Evolutionary conservation across 768 basidiomycete species (phyloP).

Genomic region (Lentinus tigrinus): DNA sequence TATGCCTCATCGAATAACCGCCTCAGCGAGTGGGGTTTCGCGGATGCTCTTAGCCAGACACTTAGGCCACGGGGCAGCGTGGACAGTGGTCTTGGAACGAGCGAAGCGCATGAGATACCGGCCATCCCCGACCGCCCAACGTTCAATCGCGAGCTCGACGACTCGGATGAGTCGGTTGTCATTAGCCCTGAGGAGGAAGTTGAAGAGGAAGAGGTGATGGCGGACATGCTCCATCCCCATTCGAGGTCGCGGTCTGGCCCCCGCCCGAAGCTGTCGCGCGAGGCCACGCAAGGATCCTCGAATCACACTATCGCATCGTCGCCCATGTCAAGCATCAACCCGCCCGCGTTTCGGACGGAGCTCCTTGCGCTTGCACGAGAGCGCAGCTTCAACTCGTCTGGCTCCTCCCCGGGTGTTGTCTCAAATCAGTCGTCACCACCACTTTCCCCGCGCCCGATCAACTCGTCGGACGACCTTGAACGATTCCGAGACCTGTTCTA

Average conservation of each 20-base stretch:
- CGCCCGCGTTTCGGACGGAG: slow-evolving; percentile 24
- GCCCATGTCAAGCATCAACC: slow-evolving; percentile 24
- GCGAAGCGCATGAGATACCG: slow-evolving; percentile 30
- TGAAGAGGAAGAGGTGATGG: slow-evolving; percentile 2
- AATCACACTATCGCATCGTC: slow-evolving; percentile 29
- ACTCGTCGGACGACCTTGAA: slow-evolving; percentile 66
- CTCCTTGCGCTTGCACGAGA: slow-evolving; percentile 4
- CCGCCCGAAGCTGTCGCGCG: slow-evolving; percentile 15
- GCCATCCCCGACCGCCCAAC: not conserved
- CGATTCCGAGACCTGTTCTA: slow-evolving; percentile 76
- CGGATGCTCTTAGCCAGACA: slow-evolving; percentile 57
- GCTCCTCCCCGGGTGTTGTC: slow-evolving; percentile 26
- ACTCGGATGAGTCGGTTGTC: slow-evolving; percentile 3
- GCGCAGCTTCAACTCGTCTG: slow-evolving; percentile 20
- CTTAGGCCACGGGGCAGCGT: slow-evolving; percentile 31
- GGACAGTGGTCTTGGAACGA: slow-evolving; percentile 50
- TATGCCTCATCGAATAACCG: slow-evolving; percentile 36
- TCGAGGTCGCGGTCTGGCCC: not conserved
- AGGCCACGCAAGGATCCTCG: slow-evolving; percentile 13
- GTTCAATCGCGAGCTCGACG: slow-evolving; percentile 3
- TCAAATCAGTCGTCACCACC: slow-evolving; percentile 37
- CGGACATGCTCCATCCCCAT: not conserved
- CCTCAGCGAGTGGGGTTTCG: slow-evolving; percentile 51
- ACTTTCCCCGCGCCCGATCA: slow-evolving; percentile 52
- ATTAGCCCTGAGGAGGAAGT: slow-evolving; percentile 1